These are phyloP conservation scores for Neofusicoccum sp. DNA, from an alignment of 2,329 filamentous ascomycete genomes.

Conservation along the genomic window DNA sequence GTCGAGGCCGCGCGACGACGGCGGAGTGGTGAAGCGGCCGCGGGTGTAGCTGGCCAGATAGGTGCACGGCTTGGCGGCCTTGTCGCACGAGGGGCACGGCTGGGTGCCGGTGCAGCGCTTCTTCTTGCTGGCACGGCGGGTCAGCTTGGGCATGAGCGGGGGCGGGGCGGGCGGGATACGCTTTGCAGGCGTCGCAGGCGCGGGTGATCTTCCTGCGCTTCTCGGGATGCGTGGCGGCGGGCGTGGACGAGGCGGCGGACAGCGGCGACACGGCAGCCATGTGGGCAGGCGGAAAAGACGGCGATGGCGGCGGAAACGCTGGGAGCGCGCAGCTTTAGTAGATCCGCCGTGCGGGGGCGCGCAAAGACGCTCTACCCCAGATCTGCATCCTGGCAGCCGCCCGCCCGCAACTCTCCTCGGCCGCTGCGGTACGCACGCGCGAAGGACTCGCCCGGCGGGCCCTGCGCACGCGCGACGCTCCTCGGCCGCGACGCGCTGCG, in stretches of 20 bases:
- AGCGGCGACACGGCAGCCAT: conserved; percentile 19
- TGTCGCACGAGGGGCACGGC: conserved; percentile 20
- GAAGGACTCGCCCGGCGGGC: too few species aligned
- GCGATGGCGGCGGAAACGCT: conserved; percentile 3
- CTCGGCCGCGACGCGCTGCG: not conserved
- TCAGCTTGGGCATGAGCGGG: not conserved
- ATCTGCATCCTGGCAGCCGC: not conserved
- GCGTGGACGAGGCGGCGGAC: not conserved
- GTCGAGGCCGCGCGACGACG: conserved; percentile 19
- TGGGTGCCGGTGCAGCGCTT: conserved; percentile 21
- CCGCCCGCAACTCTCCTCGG: not conserved
- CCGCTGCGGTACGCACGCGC: too few species aligned
- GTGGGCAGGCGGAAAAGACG: conserved; percentile 7
- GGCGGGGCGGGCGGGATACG: not conserved
- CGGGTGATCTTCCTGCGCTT: conserved; percentile 22
- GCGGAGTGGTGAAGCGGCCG: conserved; percentile 20
- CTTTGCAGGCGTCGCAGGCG: conserved; percentile 20
- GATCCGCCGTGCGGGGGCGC: not conserved
- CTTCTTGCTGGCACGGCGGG: conserved; percentile 12
- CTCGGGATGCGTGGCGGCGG: conserved; percentile 6
- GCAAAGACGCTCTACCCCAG: conserved; percentile 4
- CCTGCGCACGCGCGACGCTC: too few species aligned
- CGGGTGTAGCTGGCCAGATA: conserved; percentile 21
- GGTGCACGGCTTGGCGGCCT: conserved; percentile 19
- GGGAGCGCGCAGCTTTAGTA: conserved; percentile 15